Percentiles rank a stretch among this genome's conserved stretches.
phyloP scores from a whole-genome alignment of 1,139 yeast genomes.

The Protomyces pachydermus region DNA sequence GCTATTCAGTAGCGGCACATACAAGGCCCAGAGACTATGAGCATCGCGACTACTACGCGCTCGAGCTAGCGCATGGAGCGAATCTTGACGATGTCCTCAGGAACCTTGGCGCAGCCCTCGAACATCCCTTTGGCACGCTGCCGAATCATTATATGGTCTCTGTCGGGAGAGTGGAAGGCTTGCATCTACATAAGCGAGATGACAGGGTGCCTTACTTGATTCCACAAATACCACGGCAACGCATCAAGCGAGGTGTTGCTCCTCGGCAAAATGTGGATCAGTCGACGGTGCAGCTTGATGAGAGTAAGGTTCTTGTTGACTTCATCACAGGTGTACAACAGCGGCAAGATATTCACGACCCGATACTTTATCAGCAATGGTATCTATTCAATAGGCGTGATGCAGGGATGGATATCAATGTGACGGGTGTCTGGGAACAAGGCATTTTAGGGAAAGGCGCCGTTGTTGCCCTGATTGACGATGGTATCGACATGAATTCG shows the following conservation, averaged over 20 bases:
- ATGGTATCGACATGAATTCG: conserved; percentile 80
- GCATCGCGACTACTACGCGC: conserved; percentile 12
- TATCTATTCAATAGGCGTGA: conserved; percentile 67
- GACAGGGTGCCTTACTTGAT: neutral
- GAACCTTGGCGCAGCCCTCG: conserved; percentile 36
- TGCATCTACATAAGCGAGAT: neutral
- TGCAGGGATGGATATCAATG: conserved; percentile 84
- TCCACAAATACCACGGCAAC: conserved; percentile 8
- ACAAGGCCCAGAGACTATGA: conserved; percentile 16
- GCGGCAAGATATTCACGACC: conserved; percentile 68
- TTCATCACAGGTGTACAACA: conserved; percentile 38
- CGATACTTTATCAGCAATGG: conserved; percentile 81
- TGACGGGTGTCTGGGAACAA: conserved; percentile 76
- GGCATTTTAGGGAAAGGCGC: conserved; percentile 70
- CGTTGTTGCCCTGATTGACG: conserved; percentile 86
- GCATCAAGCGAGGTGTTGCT: conserved; percentile 5
- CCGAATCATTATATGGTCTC: conserved; percentile 40
- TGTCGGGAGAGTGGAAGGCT: conserved; percentile 26
- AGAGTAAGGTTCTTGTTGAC: conserved; percentile 34
- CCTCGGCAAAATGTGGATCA: conserved; percentile 27
- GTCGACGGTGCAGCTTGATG: conserved; percentile 7
- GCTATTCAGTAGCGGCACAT: neutral
- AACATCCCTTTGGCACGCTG: conserved; percentile 38
- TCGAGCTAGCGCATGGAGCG: conserved; percentile 7
- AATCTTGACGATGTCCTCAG: conserved; percentile 24